A percentile compares a stretch with the other conserved stretches of the same genome.
Evolutionary conservation across 164 flowering plant genomes (phyloP).

Genomic region (Houttuynia cordata): DNA sequence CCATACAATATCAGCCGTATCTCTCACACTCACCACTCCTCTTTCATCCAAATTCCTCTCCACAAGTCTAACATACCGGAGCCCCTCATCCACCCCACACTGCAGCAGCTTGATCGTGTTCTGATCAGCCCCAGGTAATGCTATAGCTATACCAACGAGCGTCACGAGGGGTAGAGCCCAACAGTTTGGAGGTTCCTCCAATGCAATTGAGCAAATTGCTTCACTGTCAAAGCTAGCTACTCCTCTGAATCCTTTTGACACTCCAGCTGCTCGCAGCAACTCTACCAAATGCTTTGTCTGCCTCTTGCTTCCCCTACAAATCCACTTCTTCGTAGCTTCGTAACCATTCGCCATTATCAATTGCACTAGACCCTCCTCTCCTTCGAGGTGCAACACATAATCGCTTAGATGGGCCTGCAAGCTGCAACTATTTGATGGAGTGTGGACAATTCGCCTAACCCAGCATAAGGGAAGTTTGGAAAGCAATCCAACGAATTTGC

Average conservation of each 20-base stretch:
- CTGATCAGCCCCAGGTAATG: conserved; percentile 28
- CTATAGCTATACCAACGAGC: conserved; percentile 43
- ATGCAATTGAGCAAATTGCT: conserved; percentile 24
- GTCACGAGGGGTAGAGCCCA: conserved; percentile 71
- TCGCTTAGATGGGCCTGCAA: conserved; percentile 5
- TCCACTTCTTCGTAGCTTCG: conserved; percentile 25
- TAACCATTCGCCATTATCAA: conserved; percentile 23
- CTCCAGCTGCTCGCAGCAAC: conserved; percentile 21
- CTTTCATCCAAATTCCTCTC: conserved; percentile 27
- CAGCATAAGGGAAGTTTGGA: conserved; percentile 22
- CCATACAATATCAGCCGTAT: conserved; percentile 49
- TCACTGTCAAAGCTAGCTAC: conserved; percentile 35
- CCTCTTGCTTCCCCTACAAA: conserved; percentile 23
- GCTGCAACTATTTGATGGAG: neutral
- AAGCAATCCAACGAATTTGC: conserved; percentile 28
- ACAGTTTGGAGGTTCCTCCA: conserved; percentile 37
- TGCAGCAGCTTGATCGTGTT: conserved; percentile 12
- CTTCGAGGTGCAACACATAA: conserved; percentile 50
- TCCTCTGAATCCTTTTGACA: conserved; percentile 24
- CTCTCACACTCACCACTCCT: conserved; percentile 18
- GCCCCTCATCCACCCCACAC: conserved; percentile 29
- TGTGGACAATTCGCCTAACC: conserved; percentile 1
- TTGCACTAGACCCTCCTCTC: conserved; percentile 35
- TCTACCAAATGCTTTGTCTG: conserved; percentile 31
- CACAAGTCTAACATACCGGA: conserved; percentile 25